Evolutionary conservation across 2,329 filamentous ascomycete species (phyloP).

Genomic region (Paecilomyces variotii): DNA sequence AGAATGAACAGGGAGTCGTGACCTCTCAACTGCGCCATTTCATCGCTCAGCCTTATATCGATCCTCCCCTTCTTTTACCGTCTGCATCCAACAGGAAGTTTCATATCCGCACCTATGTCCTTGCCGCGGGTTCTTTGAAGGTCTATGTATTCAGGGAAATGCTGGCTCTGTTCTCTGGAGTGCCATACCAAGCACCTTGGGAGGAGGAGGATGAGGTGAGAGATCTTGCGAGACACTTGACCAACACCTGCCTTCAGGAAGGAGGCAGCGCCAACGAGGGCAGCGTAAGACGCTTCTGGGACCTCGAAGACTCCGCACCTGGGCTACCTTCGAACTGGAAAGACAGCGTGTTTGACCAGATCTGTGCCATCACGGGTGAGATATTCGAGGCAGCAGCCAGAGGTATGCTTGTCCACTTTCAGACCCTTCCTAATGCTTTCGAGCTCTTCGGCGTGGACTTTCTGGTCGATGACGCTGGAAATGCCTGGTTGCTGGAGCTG

Average conservation of each 20-base stretch:
- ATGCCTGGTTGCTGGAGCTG: slow-evolving; percentile 74
- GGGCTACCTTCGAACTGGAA: slow-evolving; percentile 40
- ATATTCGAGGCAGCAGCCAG: slow-evolving; percentile 79
- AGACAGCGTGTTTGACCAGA: slow-evolving; percentile 60
- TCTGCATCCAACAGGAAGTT: slow-evolving; percentile 69
- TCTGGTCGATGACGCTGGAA: slow-evolving; percentile 59
- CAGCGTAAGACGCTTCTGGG: slow-evolving; percentile 69
- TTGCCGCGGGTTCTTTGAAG: slow-evolving; percentile 67
- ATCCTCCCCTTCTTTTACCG: slow-evolving; percentile 69
- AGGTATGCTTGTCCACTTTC: slow-evolving; percentile 84
- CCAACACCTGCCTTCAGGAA: slow-evolving; percentile 88
- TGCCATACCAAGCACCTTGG: slow-evolving; percentile 59
- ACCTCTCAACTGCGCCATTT: slow-evolving; percentile 93
- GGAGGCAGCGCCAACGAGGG: slow-evolving; percentile 47
- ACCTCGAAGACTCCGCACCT: slow-evolving; percentile 43
- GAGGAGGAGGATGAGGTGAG: slow-evolving; percentile 33
- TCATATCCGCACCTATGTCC: slow-evolving; percentile 86
- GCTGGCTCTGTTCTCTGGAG: slow-evolving; percentile 84
- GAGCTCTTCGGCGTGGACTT: slow-evolving; percentile 92
- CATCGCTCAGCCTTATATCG: slow-evolving; percentile 89
- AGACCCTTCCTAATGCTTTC: slow-evolving; percentile 78
- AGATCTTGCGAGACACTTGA: slow-evolving; percentile 70
- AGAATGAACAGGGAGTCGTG: slow-evolving; percentile 51
- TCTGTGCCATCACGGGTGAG: slow-evolving; percentile 65
- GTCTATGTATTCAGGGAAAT: slow-evolving; percentile 85